Percentiles rank a stretch among this genome's conserved stretches.
Conservation (phyloP, 495 filamentous ascomycete species). For the Penicillium bovifimosum region DNA sequence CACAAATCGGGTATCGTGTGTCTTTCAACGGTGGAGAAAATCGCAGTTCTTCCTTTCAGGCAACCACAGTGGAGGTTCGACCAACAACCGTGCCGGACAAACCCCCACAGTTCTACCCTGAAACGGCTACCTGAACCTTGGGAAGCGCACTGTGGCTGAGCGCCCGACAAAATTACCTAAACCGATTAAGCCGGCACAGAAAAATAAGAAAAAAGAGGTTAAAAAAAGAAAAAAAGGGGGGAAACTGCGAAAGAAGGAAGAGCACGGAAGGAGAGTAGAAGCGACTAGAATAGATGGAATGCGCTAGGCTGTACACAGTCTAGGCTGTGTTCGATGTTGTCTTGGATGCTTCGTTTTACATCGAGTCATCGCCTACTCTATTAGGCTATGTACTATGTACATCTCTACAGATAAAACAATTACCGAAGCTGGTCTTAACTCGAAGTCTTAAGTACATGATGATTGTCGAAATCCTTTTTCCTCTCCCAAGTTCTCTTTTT, state of each 20-base stretch:
- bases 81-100: constrained; percentile 9
- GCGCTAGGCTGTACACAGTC: no score
- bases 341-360: constrained; percentile 9
- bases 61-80: constrained; percentile 8
- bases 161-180: background rate
- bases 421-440: no score
- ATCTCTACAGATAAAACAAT: no score
- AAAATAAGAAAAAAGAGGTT: constrained; percentile 11
- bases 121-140: constrained; percentile 27
- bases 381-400: no score
- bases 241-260: constrained; percentile 7
- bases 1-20: background rate
- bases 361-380: no score
- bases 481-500: no score
- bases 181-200: no score
- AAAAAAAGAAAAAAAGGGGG: constrained; percentile 2
- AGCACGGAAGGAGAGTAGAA: constrained; percentile 3
- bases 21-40: no score
- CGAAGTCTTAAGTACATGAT: no score
- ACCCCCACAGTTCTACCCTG: constrained; percentile 26
- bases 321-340: background rate
- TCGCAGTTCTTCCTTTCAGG: background rate
- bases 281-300: background rate
- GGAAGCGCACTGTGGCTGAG: constrained; percentile 23
- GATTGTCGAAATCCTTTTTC: no score